Evolutionary conservation across 2,329 filamentous ascomycete genomes (phyloP), one percentile per base, ranked within the genome.

Genomic region (Talaromyces sp.): DNA sequence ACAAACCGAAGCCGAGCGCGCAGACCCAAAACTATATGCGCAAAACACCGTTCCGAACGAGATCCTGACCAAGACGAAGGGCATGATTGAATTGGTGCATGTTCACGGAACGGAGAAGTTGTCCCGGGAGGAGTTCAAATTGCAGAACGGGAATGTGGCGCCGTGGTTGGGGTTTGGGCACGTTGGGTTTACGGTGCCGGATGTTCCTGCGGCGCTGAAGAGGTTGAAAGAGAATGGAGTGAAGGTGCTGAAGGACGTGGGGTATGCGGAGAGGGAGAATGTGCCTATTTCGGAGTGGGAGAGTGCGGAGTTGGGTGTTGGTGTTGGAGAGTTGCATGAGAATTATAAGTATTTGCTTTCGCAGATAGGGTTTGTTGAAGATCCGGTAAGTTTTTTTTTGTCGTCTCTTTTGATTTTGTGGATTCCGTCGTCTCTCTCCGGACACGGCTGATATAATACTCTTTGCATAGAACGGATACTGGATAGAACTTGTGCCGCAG

Each of bases 111-210:
- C 68, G 3, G 73, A 74, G 60, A 63, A 63, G 17, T 35, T 60
- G 31, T 58, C 54, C 1, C 61, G 60, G 2, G 60, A 61, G 2
- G 63, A 63, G 50, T 54, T 70, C 3, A 21, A 15, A 21, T 13
- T 48, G 28, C 62, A 60, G 11, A 73, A 62, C 1, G 73, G 72
- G 1, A 73, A 75, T 60, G 51, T 52, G 7, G 66, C 71, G n/a
- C 72, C 72, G 9, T 51, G 67, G 46, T 54, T 75, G 40, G 73
- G 73, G 0, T 74, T 75, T 43, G 68, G 70, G 9, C 73, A 75
- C 64, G 40, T 75, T 37, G 73, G 73, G 0, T 75, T 74, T 52
- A 71, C 70, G 3, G 72, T 75, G 6, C 71, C 72, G n/a, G 66
- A 73, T 64, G 71, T 74, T 0, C 9, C 46, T 5, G 64, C 43